Evolutionary conservation across 495 filamentous ascomycete genomes (phyloP), one percentile per base, ranked within the genome.

Genomic region (Neurospora cerealis): DNA sequence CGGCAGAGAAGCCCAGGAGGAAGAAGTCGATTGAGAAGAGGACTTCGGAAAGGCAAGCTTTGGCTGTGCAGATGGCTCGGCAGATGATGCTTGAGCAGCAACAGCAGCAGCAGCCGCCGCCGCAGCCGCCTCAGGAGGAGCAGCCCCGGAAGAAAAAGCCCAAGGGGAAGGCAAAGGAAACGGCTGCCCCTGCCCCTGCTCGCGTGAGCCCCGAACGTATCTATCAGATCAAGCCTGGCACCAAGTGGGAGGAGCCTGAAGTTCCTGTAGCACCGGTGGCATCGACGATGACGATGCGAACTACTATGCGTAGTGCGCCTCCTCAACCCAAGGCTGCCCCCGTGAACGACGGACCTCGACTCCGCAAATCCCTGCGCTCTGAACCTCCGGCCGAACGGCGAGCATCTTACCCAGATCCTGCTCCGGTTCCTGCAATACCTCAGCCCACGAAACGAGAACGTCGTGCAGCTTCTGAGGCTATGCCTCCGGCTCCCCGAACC

Each of bases 201-300:
- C 54, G 28, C 15, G 54, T 38, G 11, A 73, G 78, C 21, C 73
- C 80, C 9, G 79, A 83, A 13, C 79, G 83, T 42, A 78, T 21
- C 5, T 83, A 84, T 71, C 80, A 80, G 80, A 83, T 83, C 71
- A 75, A 83, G 69, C 79, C 85, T 78, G 83, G 85, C 41, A 78
- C 84, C 69, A 85, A 74, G 15, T 80, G 77, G 77, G 74, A 71
- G 17, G 41, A 41, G 17, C 32, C 72, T 69, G 69, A 72, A 6
- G 37, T 66, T 32, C 62, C 62, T 69, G 60, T 74, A n/a, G 74
- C 76, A 36, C 28, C 54, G 15, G 28, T 34, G 54, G 54, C 15
- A 36, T 66, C 54, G 28, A 19, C 54, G 28, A 66, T 34, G 24
- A 71, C 69, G 11, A 75, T 81, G 79, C 77, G 77, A 15, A 79